These are phyloP conservation scores for Eucalyptus marginata DNA, from an alignment of 345 rosid genomes.

Conservation along the genomic window DNA sequence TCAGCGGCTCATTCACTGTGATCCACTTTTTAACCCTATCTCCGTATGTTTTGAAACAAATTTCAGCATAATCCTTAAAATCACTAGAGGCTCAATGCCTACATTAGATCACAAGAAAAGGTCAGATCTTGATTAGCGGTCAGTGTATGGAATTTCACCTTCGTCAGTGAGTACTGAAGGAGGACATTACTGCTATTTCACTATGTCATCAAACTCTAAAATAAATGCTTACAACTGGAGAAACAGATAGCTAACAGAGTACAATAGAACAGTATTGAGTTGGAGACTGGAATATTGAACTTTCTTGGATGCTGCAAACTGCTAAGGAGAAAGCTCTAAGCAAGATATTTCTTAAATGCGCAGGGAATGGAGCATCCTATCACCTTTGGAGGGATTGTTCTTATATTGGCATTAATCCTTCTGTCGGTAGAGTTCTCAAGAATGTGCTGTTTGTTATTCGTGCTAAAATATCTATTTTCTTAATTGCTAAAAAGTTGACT, in stretches of 20 bases:
- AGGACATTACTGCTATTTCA: neutral
- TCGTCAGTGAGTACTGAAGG: neutral
- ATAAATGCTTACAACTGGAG: neutral
- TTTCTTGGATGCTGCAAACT: neutral
- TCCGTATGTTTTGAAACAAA: slow-evolving; percentile 32
- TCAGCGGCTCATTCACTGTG: slow-evolving; percentile 10
- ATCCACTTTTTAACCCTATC: slow-evolving; percentile 24
- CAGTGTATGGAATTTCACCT: neutral
- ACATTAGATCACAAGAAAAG: neutral
- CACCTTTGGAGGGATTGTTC: neutral
- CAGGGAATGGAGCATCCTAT: neutral
- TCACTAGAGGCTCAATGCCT: slow-evolving; percentile 8
- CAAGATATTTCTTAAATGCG: neutral
- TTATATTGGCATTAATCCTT: neutral
- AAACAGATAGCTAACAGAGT: neutral
- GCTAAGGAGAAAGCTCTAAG: neutral
- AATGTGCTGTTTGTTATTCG: neutral
- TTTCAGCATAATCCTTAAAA: slow-evolving; percentile 18
- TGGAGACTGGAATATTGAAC: neutral
- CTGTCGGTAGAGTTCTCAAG: neutral
- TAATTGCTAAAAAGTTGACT: neutral
- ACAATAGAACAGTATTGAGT: neutral
- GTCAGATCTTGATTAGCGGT: neutral
- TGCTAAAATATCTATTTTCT: neutral
- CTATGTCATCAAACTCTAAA: neutral